Evolutionary conservation across 805 yeast species (phyloP), one percentile per base, ranked within the genome.

Genomic region (Candida easanensis): DNA sequence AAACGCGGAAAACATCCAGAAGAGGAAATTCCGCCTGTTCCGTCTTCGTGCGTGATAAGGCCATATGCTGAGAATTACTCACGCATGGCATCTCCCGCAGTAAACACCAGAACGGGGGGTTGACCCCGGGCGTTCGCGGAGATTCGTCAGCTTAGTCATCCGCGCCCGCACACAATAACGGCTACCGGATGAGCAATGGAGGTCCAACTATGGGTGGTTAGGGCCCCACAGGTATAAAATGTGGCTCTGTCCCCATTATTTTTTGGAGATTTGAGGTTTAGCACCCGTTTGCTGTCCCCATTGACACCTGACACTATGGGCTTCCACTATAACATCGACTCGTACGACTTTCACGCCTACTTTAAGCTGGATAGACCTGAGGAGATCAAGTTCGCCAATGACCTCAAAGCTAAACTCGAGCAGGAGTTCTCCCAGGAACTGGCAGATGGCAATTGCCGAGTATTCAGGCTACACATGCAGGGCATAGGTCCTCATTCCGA

Each of bases 401-500:
- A 58, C 3, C 61, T 78, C 42, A 62, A 73, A 42, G 69, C 66
- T 21, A 59, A 65, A 41, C 65, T 78, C 3, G 54, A 60, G 23
- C 40, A 56, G 39, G 74, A 71, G 38, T 73, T 77, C 49, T 66
- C 70, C 5, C 38, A 55, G 14, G 79, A 76, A 39, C 47, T 68
- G 21, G 46, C 48, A 16, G 52, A 57, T 2, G 77, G 76, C 2
- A 57, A 61, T 18, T 61, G 74, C 10, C 52, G 77, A 42, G 66
- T 76, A 4, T 66, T 68, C 58, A 68, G 68, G 44, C 61, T 73
- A 23, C 73, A 74, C 69, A 72, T 71, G 30, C 58, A 60, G 33
- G 73, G 79, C 20, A 54, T 79, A 22, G 84, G 84, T 1, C 84
- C 84, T 2, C 83, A 79, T 49, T 80, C 82, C 0, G 53, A 56